These are phyloP conservation scores for Herpetomonas samuelpessoai DNA, from an alignment of 208 protist genomes.

Conservation along the genomic window DNA sequence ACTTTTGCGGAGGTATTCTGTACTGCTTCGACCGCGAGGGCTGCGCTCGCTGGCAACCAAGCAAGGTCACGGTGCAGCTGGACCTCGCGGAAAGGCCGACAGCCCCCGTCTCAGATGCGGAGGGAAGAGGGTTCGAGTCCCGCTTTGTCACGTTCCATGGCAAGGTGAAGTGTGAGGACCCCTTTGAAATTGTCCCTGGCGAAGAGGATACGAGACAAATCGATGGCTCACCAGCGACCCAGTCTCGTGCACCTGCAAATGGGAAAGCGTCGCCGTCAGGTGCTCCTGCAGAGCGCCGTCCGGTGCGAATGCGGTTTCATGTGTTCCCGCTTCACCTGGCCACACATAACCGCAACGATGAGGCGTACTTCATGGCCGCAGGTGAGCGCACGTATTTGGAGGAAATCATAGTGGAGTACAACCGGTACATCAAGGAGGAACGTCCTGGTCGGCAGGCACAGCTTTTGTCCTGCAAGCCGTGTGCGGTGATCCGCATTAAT, in stretches of 20 bases:
- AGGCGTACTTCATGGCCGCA: neutral
- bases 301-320: neutral
- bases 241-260: too few species aligned
- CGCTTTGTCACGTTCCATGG: neutral
- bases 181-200: too few species aligned
- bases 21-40: neutral
- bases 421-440: neutral
- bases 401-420: neutral
- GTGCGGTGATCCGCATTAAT: neutral
- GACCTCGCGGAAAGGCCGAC: neutral
- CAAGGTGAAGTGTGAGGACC: neutral
- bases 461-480: neutral
- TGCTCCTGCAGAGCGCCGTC: neutral
- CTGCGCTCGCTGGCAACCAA: neutral
- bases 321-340: neutral
- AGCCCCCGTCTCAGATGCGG: neutral
- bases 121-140: neutral
- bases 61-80: neutral
- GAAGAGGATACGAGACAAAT: too few species aligned
- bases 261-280: too few species aligned
- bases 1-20: neutral
- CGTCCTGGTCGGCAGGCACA: too few species aligned
- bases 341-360: neutral
- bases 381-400: neutral
- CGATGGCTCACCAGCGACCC: too few species aligned